Evolutionary conservation across 768 basidiomycete genomes (phyloP).

Genomic region (Pisolithus orientalis): DNA sequence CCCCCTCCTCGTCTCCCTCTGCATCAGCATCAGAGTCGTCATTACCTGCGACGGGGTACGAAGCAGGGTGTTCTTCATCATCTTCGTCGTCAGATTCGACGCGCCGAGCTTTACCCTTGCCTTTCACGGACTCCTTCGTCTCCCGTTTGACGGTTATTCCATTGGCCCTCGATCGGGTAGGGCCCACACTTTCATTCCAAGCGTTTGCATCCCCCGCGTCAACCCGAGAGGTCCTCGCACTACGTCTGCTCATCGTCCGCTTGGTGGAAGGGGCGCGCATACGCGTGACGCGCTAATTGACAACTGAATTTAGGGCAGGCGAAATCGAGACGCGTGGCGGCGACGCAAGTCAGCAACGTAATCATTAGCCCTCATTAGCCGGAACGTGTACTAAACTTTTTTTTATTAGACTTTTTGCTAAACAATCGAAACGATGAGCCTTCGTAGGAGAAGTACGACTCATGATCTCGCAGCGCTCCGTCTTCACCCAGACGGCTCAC

Average conservation of each 20-base stretch:
- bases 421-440: slow-evolving; percentile 15
- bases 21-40: slow-evolving; percentile 19
- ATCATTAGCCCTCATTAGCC: no score
- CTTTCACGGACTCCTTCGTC: slow-evolving; percentile 27
- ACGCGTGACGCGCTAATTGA: slow-evolving; percentile 13
- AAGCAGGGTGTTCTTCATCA: neutral
- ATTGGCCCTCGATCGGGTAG: slow-evolving; percentile 1
- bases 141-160: slow-evolving; percentile 24
- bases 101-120: slow-evolving; percentile 24
- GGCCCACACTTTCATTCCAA: slow-evolving; percentile 24
- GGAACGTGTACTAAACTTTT: neutral
- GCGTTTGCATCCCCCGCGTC: slow-evolving; percentile 16
- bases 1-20: slow-evolving; percentile 29
- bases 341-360: neutral
- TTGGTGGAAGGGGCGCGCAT: neutral
- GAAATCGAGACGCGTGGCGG: slow-evolving; percentile 5
- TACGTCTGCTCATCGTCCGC: slow-evolving; percentile 21
- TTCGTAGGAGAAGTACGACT: slow-evolving; percentile 43
- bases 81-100: slow-evolving; percentile 9
- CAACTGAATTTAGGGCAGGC: slow-evolving; percentile 16
- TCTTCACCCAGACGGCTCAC: slow-evolving; percentile 57
- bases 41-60: slow-evolving; percentile 15
- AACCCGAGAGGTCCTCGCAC: slow-evolving; percentile 14
- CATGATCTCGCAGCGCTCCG: slow-evolving; percentile 63
- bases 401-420: neutral